Base-by-base conservation (phyloP, 768 basidiomycete genomes). In the Nidula microcarpa region DNA sequence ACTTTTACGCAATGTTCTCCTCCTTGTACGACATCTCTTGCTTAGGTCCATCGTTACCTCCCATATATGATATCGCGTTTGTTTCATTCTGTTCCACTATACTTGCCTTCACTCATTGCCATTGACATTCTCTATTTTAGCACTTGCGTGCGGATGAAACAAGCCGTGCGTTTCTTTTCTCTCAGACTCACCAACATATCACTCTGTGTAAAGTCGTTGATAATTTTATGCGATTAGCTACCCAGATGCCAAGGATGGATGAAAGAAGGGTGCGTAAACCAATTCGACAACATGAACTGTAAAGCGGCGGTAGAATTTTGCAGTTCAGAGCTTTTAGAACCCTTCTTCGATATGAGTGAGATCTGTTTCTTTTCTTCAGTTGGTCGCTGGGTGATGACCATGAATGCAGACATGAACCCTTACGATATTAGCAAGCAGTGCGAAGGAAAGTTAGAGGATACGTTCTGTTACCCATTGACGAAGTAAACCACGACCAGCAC, bases 341-440 rank as follows among this genome's bases (percentile, higher is more conserved):
- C 75, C 37, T 66, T 75, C 70, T 54, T 70, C 60, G 60, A 70
- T 54, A 71, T 72, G 56, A 68, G 76, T 78, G 36, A 63, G 77
- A 55, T 36, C 3, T 13, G 47, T 10, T 47, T 35, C 33, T 14
- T 7, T 48, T 16, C 18, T 44, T 11, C 3, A 45, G 23, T 45
- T 45, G 10, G 16, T 3, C 6, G 16, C 11, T 35, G 11, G 23
- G 23, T 17, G 39, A 14, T 39, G 16, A 43, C 30, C n/a, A 11
- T 14, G 4, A 30, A 10, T 13, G 41, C 50, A 75, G 75, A 73
- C 11, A 67, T 70, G 63, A 84, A 85, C 61, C 81, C 79, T 1
- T 90, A 92, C 61, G 88, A 92, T 60, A 79, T 92, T 48, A 85
- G 79, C 60, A 77, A 78, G 61, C 65, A 72, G 34, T 89, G 87